Conservation (phyloP, 208 protist genomes). For the Trypanosoma theileri region DNA sequence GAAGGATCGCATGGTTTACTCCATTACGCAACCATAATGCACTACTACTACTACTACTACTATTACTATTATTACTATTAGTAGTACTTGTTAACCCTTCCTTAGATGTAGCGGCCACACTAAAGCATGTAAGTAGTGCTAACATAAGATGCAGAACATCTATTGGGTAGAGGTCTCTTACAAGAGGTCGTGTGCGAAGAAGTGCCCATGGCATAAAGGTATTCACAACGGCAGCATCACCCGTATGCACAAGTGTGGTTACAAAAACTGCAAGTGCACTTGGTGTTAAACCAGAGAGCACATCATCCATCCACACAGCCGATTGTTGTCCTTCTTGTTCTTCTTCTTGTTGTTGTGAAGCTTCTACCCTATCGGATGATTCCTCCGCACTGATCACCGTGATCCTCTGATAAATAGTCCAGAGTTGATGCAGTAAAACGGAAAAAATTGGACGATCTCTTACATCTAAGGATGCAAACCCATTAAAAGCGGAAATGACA, state of each 20-base stretch:
- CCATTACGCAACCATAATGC: conserved; percentile 7
- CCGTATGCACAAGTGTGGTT: conserved; percentile 34
- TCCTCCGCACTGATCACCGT: not conserved
- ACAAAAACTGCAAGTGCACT: conserved; percentile 62
- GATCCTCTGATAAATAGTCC: conserved; percentile 30
- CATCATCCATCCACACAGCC: conserved; percentile 24
- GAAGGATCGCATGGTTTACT: conserved; percentile 32
- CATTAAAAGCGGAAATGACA: conserved; percentile 56
- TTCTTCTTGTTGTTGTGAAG: conserved; percentile 1
- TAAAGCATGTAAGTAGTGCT: conserved; percentile 38
- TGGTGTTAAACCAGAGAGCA: conserved; percentile 45
- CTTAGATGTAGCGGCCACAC: not conserved
- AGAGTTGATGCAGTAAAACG: conserved; percentile 56
- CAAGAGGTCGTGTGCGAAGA: conserved; percentile 31
- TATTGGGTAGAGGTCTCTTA: conserved; percentile 65
- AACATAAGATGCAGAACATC: conserved; percentile 67
- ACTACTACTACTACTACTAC: not conserved
- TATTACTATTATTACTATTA: not conserved
- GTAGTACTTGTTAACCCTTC: not conserved
- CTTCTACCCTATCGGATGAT: not conserved
- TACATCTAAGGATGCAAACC: conserved; percentile 72
- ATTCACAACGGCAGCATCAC: conserved; percentile 12
- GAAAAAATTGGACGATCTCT: conserved; percentile 58
- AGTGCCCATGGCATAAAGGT: conserved; percentile 63
- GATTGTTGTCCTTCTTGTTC: conserved; percentile 8